These are phyloP conservation scores for Phoma sp. DNA, from an alignment of 2,329 filamentous ascomycete genomes.

Conservation along the genomic window DNA sequence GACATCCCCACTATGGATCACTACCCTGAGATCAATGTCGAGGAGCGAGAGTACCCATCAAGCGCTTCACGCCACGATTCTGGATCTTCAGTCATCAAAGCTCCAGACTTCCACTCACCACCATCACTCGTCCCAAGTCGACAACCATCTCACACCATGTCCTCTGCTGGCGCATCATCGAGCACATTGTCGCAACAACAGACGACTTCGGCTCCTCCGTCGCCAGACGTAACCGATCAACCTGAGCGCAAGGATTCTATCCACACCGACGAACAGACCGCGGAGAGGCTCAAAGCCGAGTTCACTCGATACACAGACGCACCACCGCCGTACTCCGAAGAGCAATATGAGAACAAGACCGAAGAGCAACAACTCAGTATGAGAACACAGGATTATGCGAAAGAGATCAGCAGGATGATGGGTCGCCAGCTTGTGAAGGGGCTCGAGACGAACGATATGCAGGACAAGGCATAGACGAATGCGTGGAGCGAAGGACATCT, in stretches of 20 bases:
- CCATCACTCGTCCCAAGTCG: slow-evolving; percentile 12
- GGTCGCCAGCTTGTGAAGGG: slow-evolving; percentile 31
- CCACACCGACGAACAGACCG: slow-evolving; percentile 12
- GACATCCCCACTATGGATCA: slow-evolving; percentile 27
- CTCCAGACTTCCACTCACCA: slow-evolving; percentile 8
- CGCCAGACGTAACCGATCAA: slow-evolving; percentile 7
- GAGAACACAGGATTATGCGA: slow-evolving; percentile 34
- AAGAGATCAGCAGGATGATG: slow-evolving; percentile 38
- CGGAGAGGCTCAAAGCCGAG: slow-evolving; percentile 23
- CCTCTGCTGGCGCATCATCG: neutral
- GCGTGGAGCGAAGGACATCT: neutral
- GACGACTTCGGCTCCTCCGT: slow-evolving; percentile 7
- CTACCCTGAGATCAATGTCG: slow-evolving; percentile 31
- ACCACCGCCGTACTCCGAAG: slow-evolving; percentile 29
- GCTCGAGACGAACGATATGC: slow-evolving; percentile 19
- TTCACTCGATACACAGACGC: slow-evolving; percentile 29
- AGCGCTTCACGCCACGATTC: slow-evolving; percentile 28
- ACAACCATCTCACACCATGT: slow-evolving; percentile 12
- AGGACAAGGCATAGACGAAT: neutral
- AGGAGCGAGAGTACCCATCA: slow-evolving; percentile 25
- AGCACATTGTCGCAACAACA: neutral
- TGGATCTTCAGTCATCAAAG: slow-evolving; percentile 23
- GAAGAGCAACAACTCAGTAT: slow-evolving; percentile 31
- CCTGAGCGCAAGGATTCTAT: slow-evolving; percentile 18
- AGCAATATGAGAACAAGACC: slow-evolving; percentile 33